Percentiles rank a stretch among this genome's conserved stretches.
These are phyloP conservation scores for Nevesoporus exiguus DNA, from an alignment of 768 basidiomycete species.

Conservation along the genomic window DNA sequence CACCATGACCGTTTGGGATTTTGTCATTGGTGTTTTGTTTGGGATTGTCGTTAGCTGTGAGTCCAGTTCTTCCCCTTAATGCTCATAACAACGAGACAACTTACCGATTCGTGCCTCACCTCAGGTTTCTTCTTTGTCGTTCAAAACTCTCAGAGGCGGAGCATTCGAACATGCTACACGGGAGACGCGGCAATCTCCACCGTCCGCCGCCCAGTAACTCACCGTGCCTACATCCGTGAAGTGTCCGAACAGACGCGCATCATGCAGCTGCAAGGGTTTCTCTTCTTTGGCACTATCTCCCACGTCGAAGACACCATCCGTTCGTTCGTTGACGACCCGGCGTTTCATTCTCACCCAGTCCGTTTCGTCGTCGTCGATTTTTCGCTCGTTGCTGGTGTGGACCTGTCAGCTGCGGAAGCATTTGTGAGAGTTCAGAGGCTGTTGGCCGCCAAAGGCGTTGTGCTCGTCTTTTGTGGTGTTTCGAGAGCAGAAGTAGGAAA, in stretches of 20 bases:
- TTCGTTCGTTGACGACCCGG: constrained; percentile 62
- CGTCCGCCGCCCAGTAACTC: constrained; percentile 83
- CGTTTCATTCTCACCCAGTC: constrained; percentile 73
- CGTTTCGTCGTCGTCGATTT: constrained; percentile 91
- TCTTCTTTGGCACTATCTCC: constrained; percentile 93
- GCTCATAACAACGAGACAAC: background rate
- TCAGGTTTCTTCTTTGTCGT: constrained; percentile 95
- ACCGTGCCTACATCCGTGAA: constrained; percentile 87
- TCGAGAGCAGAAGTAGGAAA: constrained; percentile 60
- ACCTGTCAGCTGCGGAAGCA: constrained; percentile 93
- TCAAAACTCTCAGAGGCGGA: constrained; percentile 81
- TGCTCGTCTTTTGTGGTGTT: constrained; percentile 87
- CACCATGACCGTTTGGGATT: constrained; percentile 92
- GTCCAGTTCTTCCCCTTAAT: constrained; percentile 21
- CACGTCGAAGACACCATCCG: constrained; percentile 87
- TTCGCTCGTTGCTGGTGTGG: constrained; percentile 81
- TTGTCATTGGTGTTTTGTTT: constrained; percentile 89
- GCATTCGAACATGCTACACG: constrained; percentile 80
- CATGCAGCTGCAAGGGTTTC: constrained; percentile 85
- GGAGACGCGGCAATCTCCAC: constrained; percentile 87
- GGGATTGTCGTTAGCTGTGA: constrained; percentile 89
- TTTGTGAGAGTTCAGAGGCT: constrained; percentile 89
- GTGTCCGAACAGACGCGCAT: constrained; percentile 90
- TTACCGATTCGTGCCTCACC: background rate
- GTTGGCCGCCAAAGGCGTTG: constrained; percentile 68